Conservation (phyloP, 495 filamentous ascomycete genomes). For the Apodospora peruviana region DNA sequence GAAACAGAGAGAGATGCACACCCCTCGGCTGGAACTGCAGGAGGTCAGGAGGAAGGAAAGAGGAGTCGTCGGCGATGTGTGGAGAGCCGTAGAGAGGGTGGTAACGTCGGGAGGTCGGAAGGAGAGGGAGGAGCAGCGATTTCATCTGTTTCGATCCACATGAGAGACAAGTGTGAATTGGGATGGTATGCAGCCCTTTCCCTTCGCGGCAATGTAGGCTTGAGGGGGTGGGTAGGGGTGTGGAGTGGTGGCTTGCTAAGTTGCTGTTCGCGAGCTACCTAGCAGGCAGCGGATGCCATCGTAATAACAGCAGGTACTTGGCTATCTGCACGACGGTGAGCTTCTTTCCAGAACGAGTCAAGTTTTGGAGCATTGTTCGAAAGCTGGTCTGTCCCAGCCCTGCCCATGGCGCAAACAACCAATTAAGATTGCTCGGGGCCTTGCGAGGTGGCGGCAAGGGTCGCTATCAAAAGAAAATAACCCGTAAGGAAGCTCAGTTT, state of each 20-base stretch:
- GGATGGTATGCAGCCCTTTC: background rate
- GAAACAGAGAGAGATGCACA: background rate
- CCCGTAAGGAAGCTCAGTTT: too few relatives aligned
- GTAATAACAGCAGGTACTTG: conserved; percentile 3
- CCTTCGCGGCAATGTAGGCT: background rate
- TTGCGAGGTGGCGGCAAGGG: too few relatives aligned
- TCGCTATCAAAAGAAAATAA: too few relatives aligned
- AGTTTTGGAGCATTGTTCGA: conserved; percentile 1
- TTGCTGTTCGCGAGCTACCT: conserved; percentile 3
- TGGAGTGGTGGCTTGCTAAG: background rate
- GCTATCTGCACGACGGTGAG: background rate
- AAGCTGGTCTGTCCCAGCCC: background rate
- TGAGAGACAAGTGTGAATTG: background rate
- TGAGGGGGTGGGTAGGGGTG: conserved; percentile 2
- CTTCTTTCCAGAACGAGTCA: background rate
- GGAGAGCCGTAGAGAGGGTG: background rate
- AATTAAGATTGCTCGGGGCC: too few relatives aligned
- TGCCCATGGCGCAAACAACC: background rate
- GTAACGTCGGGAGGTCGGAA: background rate
- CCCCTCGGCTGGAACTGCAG: background rate
- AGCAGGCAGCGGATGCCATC: background rate
- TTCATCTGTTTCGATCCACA: background rate
- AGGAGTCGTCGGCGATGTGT: background rate
- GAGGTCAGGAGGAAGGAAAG: conserved; percentile 1
- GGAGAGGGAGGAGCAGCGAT: background rate